Evolutionary conservation across 1,139 yeast genomes (phyloP).

Genomic region (Debaryomyces sp.): DNA sequence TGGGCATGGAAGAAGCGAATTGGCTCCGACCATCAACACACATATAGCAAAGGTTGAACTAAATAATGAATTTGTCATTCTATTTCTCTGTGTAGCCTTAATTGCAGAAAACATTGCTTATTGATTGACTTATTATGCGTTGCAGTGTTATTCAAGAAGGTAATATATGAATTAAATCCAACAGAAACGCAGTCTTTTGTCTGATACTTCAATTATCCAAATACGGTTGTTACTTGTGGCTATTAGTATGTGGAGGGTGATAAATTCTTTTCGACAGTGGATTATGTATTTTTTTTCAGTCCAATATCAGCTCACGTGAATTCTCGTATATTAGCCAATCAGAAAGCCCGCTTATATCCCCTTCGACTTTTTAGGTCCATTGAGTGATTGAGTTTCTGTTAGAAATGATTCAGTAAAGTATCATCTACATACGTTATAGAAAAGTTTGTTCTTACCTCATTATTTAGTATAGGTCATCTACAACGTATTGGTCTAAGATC

Average conservation of each 20-base stretch:
- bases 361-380: neutral
- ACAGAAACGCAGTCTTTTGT: neutral
- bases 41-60: conserved; percentile 78
- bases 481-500: neutral
- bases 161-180: neutral
- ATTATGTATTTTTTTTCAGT: neutral
- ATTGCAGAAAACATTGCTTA: conserved; percentile 31
- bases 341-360: neutral
- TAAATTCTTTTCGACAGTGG: neutral
- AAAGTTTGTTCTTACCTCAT: neutral
- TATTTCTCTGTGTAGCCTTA: conserved; percentile 58
- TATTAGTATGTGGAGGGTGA: neutral
- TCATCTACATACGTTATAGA: neutral
- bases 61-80: conserved; percentile 66
- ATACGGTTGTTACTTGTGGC: neutral
- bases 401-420: neutral
- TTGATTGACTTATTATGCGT: neutral
- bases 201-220: neutral
- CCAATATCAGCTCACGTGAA: neutral
- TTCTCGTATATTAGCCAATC: neutral
- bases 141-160: neutral
- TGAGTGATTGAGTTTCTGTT: neutral
- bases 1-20: conserved; percentile 76
- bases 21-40: conserved; percentile 68
- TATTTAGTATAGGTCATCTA: neutral